Evolutionary conservation across 2,329 filamentous ascomycete genomes (phyloP).

Genomic region (Phaeosphaeria sp.): DNA sequence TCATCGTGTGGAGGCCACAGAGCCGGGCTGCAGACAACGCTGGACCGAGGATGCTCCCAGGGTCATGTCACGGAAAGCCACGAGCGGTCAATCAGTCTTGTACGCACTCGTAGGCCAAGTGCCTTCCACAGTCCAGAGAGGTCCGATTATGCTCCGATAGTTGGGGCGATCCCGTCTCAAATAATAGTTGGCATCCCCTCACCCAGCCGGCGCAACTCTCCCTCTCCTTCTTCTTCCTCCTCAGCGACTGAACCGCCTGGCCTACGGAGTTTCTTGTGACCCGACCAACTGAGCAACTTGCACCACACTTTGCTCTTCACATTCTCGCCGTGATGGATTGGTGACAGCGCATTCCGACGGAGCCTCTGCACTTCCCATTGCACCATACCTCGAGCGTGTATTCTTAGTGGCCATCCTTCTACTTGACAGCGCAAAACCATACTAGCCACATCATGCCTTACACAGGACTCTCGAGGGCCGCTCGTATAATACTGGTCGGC

Average conservation of each 20-base stretch:
- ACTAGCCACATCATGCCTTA: slow-evolving; percentile 26
- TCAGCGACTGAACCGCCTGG: background rate
- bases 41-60: background rate
- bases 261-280: background rate
- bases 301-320: background rate
- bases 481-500: slow-evolving; percentile 91
- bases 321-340: slow-evolving; percentile 24
- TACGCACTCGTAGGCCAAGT: background rate
- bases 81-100: background rate
- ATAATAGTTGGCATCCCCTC: slow-evolving; percentile 1
- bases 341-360: slow-evolving; percentile 19
- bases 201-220: background rate
- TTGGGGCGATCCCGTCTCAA: background rate
- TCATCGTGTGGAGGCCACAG: background rate
- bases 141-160: slow-evolving; percentile 1
- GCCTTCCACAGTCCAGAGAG: background rate
- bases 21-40: background rate
- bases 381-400: background rate
- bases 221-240: background rate
- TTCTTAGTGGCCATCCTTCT: background rate
- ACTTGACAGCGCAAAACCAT: background rate
- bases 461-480: slow-evolving; percentile 64
- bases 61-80: background rate
- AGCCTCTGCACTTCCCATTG: slow-evolving; percentile 23
- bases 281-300: background rate